These are phyloP conservation scores for Phytophthora fragariae DNA, from an alignment of 352 stramenopile species.

Conservation along the genomic window DNA sequence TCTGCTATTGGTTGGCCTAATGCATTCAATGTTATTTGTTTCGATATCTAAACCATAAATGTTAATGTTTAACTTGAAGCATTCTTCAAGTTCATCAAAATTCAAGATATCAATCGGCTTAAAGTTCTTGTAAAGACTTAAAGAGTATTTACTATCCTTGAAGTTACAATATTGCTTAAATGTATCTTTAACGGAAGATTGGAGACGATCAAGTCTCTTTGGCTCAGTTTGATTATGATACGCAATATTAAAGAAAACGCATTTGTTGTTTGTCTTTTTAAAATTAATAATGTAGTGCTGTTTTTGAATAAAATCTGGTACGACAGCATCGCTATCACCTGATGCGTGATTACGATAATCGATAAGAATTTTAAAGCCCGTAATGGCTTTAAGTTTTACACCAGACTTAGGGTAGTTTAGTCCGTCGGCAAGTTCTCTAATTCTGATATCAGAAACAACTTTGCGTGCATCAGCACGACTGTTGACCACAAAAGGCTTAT, in stretches of 20 bases:
- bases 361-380: neutral
- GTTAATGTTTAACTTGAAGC: neutral
- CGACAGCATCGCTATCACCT: neutral
- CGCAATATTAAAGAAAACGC: constrained; percentile 8
- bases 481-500: no score
- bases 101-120: constrained; percentile 13
- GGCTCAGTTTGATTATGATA: neutral
- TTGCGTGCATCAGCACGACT: no score
- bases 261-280: constrained; percentile 19
- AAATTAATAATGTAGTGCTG: constrained; percentile 17
- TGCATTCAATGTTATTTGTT: neutral
- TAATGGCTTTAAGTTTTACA: neutral
- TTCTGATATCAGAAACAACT: no score
- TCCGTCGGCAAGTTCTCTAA: no score
- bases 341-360: neutral
- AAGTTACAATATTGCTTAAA: constrained; percentile 12
- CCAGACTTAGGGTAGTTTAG: no score
- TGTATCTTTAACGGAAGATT: constrained; percentile 2
- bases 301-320: neutral
- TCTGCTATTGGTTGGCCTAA: neutral
- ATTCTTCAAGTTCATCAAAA: constrained; percentile 19
- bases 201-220: constrained; percentile 8
- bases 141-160: constrained; percentile 10
- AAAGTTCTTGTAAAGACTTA: constrained; percentile 10
- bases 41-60: neutral